Base-by-base conservation (phyloP, 2,329 filamentous ascomycete species). In the Graphium sp. region DNA sequence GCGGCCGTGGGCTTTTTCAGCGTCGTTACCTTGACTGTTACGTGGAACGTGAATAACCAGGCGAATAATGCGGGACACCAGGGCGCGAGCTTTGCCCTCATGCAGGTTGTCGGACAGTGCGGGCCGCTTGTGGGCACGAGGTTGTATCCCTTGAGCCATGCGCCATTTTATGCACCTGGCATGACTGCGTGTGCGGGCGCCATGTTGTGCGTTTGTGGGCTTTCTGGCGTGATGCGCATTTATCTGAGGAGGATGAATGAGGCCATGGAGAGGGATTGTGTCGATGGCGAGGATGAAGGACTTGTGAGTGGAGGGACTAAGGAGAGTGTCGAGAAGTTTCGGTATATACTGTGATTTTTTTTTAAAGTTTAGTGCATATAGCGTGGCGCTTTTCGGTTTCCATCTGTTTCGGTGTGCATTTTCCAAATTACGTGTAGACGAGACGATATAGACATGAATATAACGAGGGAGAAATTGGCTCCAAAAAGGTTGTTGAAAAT, bases 11-110 rank as follows among this genome's bases (percentile, higher is more conserved):
- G 84, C 4, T 89, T 92, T 52, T 87, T 92, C 58, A 74, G 68
- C 34, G 77, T 82, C 13, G 78, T 92, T 32, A 83, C 82, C 0
- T 62, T 92, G 18, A 76, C 85, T 39, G 79, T 93, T 32, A 77
- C 81, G 2, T 93, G 84, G 84, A 81, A 69, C 20, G 68, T 93
- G 43, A 91, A 92, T 45, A 93, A 92, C 48, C 80, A 89, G 45
- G 55, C 65, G 30, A 71, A 60, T 9, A 69, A 74, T 35, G 68
- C 66, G 29, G n/a, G n/a, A n/a, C 67, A 71, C 6, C 77, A 79
- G 38, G 81, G 81, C 0, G 71, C 71, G 2, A 81, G 77, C 2
- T 80, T 92, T 42, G 81, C 78, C 1, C 60, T 93, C 18, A 49
- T 94, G 43, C 85, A 93, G 48, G 43, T 83, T 20, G 62, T 93